These are phyloP conservation scores for Phoenix dactylifera DNA, from an alignment of 176 grass and related monocot genomes.

Conservation along the genomic window DNA sequence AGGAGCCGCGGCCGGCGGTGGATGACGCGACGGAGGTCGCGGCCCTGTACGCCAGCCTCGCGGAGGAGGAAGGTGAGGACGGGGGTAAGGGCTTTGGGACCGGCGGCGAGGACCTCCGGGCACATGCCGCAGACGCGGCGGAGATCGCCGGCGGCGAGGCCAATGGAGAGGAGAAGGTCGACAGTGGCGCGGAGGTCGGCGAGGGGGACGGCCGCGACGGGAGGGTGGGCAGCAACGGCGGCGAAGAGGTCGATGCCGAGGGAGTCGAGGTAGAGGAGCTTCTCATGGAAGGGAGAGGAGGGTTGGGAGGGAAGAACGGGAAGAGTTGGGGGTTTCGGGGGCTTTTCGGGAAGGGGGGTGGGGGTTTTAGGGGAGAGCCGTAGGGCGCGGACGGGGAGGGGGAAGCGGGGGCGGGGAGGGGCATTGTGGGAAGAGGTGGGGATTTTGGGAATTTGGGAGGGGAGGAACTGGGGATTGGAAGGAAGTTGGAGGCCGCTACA, in stretches of 20 bases:
- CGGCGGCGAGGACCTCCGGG: slow-evolving; percentile 62
- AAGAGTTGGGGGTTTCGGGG: slow-evolving; percentile 31
- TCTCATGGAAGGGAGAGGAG: slow-evolving; percentile 19
- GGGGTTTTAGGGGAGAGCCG: slow-evolving; percentile 12
- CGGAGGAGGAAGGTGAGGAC: slow-evolving; percentile 49
- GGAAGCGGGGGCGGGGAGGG: neutral
- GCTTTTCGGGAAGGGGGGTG: slow-evolving; percentile 21
- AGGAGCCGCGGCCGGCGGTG: slow-evolving; percentile 65
- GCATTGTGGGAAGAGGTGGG: neutral
- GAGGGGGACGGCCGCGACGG: slow-evolving; percentile 25
- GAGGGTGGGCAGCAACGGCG: slow-evolving; percentile 18
- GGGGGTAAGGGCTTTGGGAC: slow-evolving; percentile 26
- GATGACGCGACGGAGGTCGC: slow-evolving; percentile 48
- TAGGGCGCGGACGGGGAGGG: slow-evolving; percentile 16
- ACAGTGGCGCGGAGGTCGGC: slow-evolving; percentile 22
- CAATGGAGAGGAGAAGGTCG: slow-evolving; percentile 30
- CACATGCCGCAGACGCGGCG: slow-evolving; percentile 72
- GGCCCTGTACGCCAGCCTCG: slow-evolving; percentile 29
- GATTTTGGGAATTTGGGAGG: neutral
- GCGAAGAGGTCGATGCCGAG: slow-evolving; percentile 19
- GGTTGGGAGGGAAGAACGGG: slow-evolving; percentile 17
- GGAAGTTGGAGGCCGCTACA: slow-evolving; percentile 8
- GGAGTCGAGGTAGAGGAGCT: slow-evolving; percentile 25
- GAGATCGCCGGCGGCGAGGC: slow-evolving; percentile 50
- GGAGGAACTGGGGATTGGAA: too few relatives aligned